Base-by-base conservation (phyloP, 805 yeast genomes). In the Metschnikowia lachancei region DNA sequence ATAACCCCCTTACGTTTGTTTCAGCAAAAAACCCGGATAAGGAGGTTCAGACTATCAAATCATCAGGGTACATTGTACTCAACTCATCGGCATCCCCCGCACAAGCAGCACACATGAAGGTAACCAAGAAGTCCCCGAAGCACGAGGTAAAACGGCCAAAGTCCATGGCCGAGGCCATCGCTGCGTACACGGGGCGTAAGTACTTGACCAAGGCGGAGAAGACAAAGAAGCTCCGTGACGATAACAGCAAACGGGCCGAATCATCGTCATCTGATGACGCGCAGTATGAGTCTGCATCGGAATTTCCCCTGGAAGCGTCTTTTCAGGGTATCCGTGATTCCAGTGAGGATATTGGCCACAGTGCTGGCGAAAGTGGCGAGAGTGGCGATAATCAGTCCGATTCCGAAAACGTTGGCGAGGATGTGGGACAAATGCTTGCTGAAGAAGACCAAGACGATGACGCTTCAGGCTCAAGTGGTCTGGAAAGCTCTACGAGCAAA, bases 1-100 rank as follows among this genome's bases (percentile, higher is more conserved):
- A 82, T 24, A 77, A 78, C 46, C 90, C 89, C 9, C 61, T 84
- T 42, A 72, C 71, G 24, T 88, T 87, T 63, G 80, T 76, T 44
- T 71, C 80, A 3, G 90, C 87, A 13, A 78, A 74, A 52, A 67
- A 66, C 44, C 52, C 53, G 10, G 56, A 53, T 13, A 41, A 44
- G 35, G 58, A 55, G 46, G 48, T 43, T 32, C 57, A 51, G 37
- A 40, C 47, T 28, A 46, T 46, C 6, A 41, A 50, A 39, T 43
- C 50, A 2, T 29, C 56, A 29, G 51, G 56, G 26, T 55, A 55
- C 43, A 55, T 55, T 16, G 47, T 54, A 1, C 54, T 55, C 26
- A 46, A 45, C 41, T 41, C 53, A 24, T 34, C 43, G 32, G 28
- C 39, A 4, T 11, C 45, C 22, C 41, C 41, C 26, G 40, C 33